Evolutionary conservation across 257 asterid genomes (phyloP), one percentile per base, ranked within the genome.

Genomic region (Ehretia macrophylla): DNA sequence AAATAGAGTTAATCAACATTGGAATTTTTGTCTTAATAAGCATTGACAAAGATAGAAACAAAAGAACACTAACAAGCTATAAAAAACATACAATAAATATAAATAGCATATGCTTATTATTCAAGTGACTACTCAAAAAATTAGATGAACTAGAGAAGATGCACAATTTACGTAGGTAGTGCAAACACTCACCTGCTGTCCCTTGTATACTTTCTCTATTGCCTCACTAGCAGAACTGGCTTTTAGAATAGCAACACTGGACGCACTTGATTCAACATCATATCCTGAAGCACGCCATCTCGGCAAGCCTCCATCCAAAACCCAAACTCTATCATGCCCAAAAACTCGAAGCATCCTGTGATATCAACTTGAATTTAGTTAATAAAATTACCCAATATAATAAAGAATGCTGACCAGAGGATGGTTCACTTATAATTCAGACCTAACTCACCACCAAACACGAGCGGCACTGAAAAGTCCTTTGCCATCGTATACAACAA

Each of bases 161-260:
- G 35, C 6, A 27, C 3, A 27, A 3, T 42, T 10, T 42, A 42
- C 16, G 16, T 42, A 42, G 12, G 8, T 42, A 42, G 11, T 11
- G 17, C n/a, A n/a, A n/a, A n/a, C 38, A 65, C 83, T 65, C 59
- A 80, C 86, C 17, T 67, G 45, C 57, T 77, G 86, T 32, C 99
- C 94, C 68, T 83, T 81, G 71, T 93, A 86, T 40, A 81, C 96
- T 80, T 80, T 80, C 83, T 89, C 95, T 68, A 93, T 89, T 66
- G 99, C 96, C 73, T 89, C 99, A 69, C 91, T 93, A 21, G 99
- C 99, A 68, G 97, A 96, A 71, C 99, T 93, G 62, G 96, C 97
- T 78, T 93, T 93, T 75, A 93, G 73, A 73, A 93, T 93, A 59
- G 87, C 80, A 79, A 86, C 97, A 63, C 97, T 70, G 48, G 99